A percentile compares a stretch with the other conserved stretches of the same genome.
Evolutionary conservation across 192 early-diverging fungal species (phyloP).

Genomic region (Anaeromyces robustus): DNA sequence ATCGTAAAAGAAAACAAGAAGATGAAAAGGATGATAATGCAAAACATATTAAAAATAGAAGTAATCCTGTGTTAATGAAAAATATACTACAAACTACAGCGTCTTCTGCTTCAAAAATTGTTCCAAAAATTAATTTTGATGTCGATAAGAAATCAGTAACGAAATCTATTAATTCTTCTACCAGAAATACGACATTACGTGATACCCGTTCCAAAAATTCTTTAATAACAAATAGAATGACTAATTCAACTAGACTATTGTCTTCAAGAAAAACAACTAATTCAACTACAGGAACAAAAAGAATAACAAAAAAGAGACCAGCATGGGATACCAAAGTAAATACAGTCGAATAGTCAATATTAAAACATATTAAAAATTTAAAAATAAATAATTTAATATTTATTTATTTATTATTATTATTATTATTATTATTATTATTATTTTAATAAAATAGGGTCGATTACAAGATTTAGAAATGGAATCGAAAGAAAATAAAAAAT

Average conservation of each 20-base stretch:
- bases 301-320: conserved; percentile 43
- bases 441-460: too few species aligned
- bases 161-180: neutral
- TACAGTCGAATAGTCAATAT: too few species aligned
- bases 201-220: neutral
- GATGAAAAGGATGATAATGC: too few species aligned
- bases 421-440: too few species aligned
- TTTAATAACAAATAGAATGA: neutral
- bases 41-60: neutral
- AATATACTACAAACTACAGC: neutral
- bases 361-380: too few species aligned
- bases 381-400: too few species aligned
- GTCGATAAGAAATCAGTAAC: neutral
- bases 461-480: conserved; percentile 56
- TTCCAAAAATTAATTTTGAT: neutral
- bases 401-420: too few species aligned
- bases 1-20: too few species aligned
- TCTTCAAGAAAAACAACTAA: neutral
- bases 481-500: conserved; percentile 29
- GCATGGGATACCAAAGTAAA: conserved; percentile 52
- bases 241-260: neutral
- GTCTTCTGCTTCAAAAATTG: neutral
- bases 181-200: neutral
- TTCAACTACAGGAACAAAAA: conserved; percentile 5
- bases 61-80: neutral